phyloP scores from a whole-genome alignment of 228 moss, liverwort and hornwort genomes.

The Sphagnum magellanicum region DNA sequence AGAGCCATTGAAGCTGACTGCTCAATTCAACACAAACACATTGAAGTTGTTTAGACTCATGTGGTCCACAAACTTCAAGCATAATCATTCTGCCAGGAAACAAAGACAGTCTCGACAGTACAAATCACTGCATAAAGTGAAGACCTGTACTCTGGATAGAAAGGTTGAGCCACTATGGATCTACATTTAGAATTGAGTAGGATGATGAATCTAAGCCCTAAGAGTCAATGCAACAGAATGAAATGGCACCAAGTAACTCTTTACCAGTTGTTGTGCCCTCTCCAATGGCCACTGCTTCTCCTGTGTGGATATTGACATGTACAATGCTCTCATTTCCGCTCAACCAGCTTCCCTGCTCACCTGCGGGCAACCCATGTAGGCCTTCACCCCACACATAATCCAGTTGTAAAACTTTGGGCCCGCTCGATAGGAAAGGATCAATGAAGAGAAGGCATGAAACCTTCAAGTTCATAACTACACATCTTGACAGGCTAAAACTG shows the following conservation, averaged over 20 bases:
- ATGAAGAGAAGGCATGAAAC: not conserved
- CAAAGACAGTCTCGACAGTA: too few relatives aligned
- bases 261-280: conserved; percentile 65
- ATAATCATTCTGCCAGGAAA: not conserved
- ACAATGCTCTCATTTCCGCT: conserved; percentile 66
- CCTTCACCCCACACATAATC: conserved; percentile 22
- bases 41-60: not conserved
- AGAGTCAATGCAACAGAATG: too few relatives aligned
- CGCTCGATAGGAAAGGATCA: not conserved
- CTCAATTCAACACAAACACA: conserved; percentile 7
- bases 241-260: too few relatives aligned
- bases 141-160: too few relatives aligned
- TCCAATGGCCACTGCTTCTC: conserved; percentile 58
- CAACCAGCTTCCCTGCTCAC: conserved; percentile 75
- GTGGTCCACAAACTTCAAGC: not conserved
- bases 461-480: not conserved
- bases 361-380: conserved; percentile 55
- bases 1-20: conserved; percentile 82
- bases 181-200: too few relatives aligned
- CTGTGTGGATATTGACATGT: conserved; percentile 54
- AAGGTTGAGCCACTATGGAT: too few relatives aligned
- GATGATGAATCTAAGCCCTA: too few relatives aligned
- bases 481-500: not conserved
- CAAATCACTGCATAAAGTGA: too few relatives aligned
- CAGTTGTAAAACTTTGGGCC: not conserved